A percentile compares a stretch with the other conserved stretches of the same genome.
Evolutionary conservation across 352 stramenopile species (phyloP).

Genomic region (Phytophthora quininea): DNA sequence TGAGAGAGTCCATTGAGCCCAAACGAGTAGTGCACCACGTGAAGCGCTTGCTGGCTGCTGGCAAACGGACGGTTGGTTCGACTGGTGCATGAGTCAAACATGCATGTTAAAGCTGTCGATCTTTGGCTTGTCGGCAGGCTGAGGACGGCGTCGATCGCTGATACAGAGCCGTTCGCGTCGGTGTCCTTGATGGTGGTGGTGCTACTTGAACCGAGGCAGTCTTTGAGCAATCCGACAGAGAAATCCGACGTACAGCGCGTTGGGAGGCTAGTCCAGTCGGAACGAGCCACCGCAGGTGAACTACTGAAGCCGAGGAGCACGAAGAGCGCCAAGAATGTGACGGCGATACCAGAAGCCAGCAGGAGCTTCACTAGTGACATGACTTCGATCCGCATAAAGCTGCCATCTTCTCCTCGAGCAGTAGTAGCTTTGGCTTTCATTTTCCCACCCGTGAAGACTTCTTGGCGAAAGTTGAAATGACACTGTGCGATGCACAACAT

Average conservation of each 20-base stretch:
- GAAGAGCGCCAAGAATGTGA: conserved; percentile 49
- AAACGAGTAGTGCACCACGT: conserved; percentile 61
- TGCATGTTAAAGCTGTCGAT: conserved; percentile 44
- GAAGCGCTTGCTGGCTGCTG: conserved; percentile 37
- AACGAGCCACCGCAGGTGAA: conserved; percentile 42
- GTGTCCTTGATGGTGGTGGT: conserved; percentile 20
- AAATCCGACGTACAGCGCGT: conserved; percentile 66
- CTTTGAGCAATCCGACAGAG: conserved; percentile 36
- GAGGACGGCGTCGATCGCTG: conserved; percentile 50
- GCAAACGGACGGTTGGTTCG: conserved; percentile 46
- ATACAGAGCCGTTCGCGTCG: conserved; percentile 32
- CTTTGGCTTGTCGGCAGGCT: conserved; percentile 37
- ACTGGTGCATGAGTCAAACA: conserved; percentile 58
- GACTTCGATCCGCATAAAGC: conserved; percentile 72
- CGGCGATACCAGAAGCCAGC: conserved; percentile 28
- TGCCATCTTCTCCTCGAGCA: conserved; percentile 36
- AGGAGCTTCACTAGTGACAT: conserved; percentile 64
- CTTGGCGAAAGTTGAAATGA: neutral
- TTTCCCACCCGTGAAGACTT: neutral
- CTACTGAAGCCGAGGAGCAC: conserved; percentile 50
- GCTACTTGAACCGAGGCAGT: conserved; percentile 34
- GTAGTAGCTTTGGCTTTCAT: conserved; percentile 36
- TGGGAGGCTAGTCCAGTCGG: conserved; percentile 56
- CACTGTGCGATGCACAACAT: neutral
- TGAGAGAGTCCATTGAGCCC: conserved; percentile 55